Conservation (phyloP, 768 basidiomycete species). For the Mycena indigotica region DNA sequence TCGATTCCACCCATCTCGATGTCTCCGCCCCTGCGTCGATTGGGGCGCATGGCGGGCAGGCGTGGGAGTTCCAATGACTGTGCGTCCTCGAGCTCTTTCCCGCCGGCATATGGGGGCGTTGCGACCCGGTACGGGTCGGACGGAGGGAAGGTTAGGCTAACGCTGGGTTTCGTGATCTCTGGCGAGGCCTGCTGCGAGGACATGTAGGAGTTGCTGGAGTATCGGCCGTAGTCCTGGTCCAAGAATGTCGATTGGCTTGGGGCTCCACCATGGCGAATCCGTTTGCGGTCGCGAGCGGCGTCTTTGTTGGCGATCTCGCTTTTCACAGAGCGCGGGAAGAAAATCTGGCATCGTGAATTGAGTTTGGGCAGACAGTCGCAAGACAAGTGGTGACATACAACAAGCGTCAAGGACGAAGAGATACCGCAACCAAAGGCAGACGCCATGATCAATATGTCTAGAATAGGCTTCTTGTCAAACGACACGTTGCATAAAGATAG, state of each 20-base stretch:
- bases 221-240: background rate
- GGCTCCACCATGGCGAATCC: conserved; percentile 28
- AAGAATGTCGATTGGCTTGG: background rate
- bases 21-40: conserved; percentile 40
- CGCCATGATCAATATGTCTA: conserved; percentile 63
- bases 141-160: background rate
- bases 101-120: conserved; percentile 3
- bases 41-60: conserved; percentile 42
- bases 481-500: background rate
- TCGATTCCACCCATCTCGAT: conserved; percentile 23
- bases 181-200: background rate
- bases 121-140: background rate
- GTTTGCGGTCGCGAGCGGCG: conserved; percentile 43
- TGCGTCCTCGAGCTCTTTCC: conserved; percentile 32
- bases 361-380: background rate
- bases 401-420: conserved; percentile 74
- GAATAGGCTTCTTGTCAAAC: background rate
- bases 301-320: conserved; percentile 61
- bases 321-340: conserved; percentile 80
- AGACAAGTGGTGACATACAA: conserved; percentile 45
- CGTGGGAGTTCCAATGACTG: conserved; percentile 24
- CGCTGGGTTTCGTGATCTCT: background rate
- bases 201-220: background rate
- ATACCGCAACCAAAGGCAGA: conserved; percentile 62
- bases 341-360: conserved; percentile 52